Percentiles rank a stretch among this genome's conserved stretches.
Evolutionary conservation across 148 eudicot genomes (phyloP).

Genomic region (Vaccinium darrowii): DNA sequence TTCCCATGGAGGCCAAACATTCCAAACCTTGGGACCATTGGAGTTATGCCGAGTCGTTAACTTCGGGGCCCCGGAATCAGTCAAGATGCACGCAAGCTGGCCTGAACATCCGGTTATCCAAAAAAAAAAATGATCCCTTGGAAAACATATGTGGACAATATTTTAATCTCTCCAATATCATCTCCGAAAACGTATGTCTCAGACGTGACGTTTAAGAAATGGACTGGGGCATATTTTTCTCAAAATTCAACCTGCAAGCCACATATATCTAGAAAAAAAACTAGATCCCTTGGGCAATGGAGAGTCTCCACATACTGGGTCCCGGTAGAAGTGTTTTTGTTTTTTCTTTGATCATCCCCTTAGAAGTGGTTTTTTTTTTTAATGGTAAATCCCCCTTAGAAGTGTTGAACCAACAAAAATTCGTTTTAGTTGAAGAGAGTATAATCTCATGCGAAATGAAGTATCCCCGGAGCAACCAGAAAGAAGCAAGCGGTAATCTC

Average conservation of each 20-base stretch:
- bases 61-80: too few species aligned
- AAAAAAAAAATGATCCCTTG: too few species aligned
- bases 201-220: neutral
- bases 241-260: neutral
- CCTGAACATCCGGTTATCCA: too few species aligned
- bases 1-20: too few species aligned
- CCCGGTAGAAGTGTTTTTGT: neutral
- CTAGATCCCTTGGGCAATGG: neutral
- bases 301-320: neutral
- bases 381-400: neutral
- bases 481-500: slow-evolving; percentile 20
- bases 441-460: neutral
- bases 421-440: neutral
- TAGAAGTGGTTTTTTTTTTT: neutral
- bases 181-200: neutral
- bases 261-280: neutral
- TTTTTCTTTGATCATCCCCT: neutral
- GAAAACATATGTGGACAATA: too few species aligned
- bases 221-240: neutral
- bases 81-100: too few species aligned
- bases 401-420: neutral
- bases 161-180: too few species aligned
- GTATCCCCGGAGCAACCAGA: neutral
- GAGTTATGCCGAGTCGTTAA: too few species aligned
- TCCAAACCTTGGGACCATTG: too few species aligned